Base-by-base conservation (phyloP, 2,329 filamentous ascomycete genomes). In the Talaromyces atroroseus region DNA sequence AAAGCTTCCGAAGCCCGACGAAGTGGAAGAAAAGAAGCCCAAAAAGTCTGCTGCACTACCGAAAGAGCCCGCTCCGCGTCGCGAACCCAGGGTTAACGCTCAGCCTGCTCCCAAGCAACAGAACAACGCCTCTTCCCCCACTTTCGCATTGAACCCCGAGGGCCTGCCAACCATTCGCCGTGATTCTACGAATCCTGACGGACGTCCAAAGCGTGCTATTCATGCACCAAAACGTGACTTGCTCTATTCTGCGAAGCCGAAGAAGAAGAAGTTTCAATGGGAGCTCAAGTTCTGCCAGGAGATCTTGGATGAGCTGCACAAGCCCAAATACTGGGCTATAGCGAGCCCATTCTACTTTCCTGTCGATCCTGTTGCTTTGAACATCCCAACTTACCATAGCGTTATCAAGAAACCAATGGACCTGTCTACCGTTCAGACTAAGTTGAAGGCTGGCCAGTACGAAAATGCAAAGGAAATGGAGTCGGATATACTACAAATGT, bases 371-470 rank as follows among this genome's bases (percentile, higher is more conserved):
- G 92, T 97, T 36, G 92, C 92, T 0, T 78, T 97, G 54, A 91
- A 92, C 69, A 96, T 97, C 58, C 94, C 94, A 0, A 87, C 88
- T 23, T 99, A 99, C 70, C 90, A 94, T 70, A 90, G 88, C 66
- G 79, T 97, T 60, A 91, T 99, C 75, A 97, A 96, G 78, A 90
- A 92, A 69, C 94, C 94, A 0, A 99, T 97, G 92, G 92, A 99
- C 70, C 79, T 96, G 50, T 80, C 82, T 16, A 96, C 90, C n/a
- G 88, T 96, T 67, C 79, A 82, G 36, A 80, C 80, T 44, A 95
- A 95, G 73, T 79, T 96, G 42, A 84, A 87, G 63, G 79, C 79
- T 12, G 90, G 91, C 24, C 83, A 90, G 56, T 97, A 97, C 67
- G 82, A 84, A 62, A 90, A 81, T 56, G 81, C 89, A 1, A 91